A percentile compares a stretch with the other conserved stretches of the same genome.
Evolutionary conservation across 2,329 filamentous ascomycete genomes (phyloP).

Genomic region (Aspergillus ustus): DNA sequence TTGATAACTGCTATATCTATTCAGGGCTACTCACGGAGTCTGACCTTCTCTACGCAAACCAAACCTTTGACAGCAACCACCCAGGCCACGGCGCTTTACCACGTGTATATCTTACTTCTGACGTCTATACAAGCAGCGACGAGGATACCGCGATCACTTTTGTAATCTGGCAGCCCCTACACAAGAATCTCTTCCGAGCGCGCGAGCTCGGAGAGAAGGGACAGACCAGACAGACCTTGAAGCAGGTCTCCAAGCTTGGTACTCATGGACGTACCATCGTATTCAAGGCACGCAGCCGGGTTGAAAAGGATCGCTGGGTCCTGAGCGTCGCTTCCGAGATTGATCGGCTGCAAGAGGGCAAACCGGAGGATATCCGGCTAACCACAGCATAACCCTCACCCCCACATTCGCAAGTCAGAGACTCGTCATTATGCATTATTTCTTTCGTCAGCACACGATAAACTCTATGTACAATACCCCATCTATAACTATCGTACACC

Average conservation of each 20-base stretch:
- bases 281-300: slow-evolving; percentile 67
- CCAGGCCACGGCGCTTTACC: slow-evolving; percentile 65
- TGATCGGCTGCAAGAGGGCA: slow-evolving; percentile 58
- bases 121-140: slow-evolving; percentile 65
- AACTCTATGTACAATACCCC: slow-evolving; percentile 3
- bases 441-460: background rate
- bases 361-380: slow-evolving; percentile 56
- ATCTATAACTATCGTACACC: background rate
- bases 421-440: background rate
- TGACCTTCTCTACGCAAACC: slow-evolving; percentile 67
- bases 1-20: slow-evolving; percentile 69
- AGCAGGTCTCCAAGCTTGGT: slow-evolving; percentile 64
- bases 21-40: slow-evolving; percentile 65
- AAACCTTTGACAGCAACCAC: slow-evolving; percentile 66
- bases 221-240: slow-evolving; percentile 53
- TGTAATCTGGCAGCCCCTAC: slow-evolving; percentile 67
- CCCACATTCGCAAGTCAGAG: background rate
- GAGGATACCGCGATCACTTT: slow-evolving; percentile 70
- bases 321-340: slow-evolving; percentile 69
- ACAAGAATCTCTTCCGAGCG: slow-evolving; percentile 60
- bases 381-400: slow-evolving; percentile 11
- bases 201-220: slow-evolving; percentile 45
- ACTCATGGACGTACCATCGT: slow-evolving; percentile 66
- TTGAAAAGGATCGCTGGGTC: slow-evolving; percentile 72
- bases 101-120: slow-evolving; percentile 60